These are phyloP conservation scores for Metarhizium robertsii DNA, from an alignment of 2,329 filamentous ascomycete genomes.

Conservation along the genomic window DNA sequence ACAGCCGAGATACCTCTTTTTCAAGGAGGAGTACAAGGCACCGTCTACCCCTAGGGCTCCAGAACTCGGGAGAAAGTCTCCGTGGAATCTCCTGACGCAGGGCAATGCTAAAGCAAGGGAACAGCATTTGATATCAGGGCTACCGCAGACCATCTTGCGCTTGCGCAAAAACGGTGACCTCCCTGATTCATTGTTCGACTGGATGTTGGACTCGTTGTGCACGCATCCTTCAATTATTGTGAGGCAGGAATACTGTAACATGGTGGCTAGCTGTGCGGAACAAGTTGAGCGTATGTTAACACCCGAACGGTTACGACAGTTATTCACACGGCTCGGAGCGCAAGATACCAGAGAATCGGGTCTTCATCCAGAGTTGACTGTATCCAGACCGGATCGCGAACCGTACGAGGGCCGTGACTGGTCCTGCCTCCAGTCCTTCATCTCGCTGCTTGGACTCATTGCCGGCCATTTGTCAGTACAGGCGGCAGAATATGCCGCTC, in stretches of 20 bases:
- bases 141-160: constrained; percentile 42
- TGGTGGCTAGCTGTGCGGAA: constrained; percentile 36
- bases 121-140: constrained; percentile 52
- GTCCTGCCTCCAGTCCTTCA: constrained; percentile 32
- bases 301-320: constrained; percentile 32
- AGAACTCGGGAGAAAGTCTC: constrained; percentile 24
- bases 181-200: constrained; percentile 56
- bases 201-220: constrained; percentile 54
- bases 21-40: constrained; percentile 25
- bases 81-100: constrained; percentile 40
- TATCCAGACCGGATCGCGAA: constrained; percentile 14
- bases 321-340: constrained; percentile 54
- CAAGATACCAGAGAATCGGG: constrained; percentile 20
- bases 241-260: constrained; percentile 49
- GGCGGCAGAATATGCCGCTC: constrained; percentile 29
- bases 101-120: constrained; percentile 35
- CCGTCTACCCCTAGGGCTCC: constrained; percentile 17
- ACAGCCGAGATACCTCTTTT: constrained; percentile 39
- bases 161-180: constrained; percentile 25
- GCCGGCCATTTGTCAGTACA: constrained; percentile 25
- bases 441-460: constrained; percentile 31
- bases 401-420: constrained; percentile 34
- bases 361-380: constrained; percentile 26
- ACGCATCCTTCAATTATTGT: constrained; percentile 45
- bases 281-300: constrained; percentile 37